A percentile compares a stretch with the other conserved stretches of the same genome.
These are phyloP conservation scores for Rhodocollybia butyracea DNA, from an alignment of 768 basidiomycete genomes.

Conservation along the genomic window DNA sequence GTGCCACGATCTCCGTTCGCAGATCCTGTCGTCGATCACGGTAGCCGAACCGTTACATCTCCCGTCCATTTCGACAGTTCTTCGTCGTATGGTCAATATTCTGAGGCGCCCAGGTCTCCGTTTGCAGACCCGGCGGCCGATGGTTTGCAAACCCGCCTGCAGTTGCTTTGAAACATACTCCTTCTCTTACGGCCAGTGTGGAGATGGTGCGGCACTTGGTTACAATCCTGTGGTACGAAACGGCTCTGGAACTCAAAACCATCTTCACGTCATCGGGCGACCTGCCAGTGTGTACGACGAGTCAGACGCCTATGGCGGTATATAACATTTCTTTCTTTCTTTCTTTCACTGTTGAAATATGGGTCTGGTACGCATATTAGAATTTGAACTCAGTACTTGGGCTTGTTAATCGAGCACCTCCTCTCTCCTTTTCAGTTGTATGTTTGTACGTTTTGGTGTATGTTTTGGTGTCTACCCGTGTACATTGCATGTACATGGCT, in stretches of 20 bases:
- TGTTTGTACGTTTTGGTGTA: too few species aligned
- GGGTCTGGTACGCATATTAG: too few species aligned
- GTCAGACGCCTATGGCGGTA: constrained; percentile 51
- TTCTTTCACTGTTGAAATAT: too few species aligned
- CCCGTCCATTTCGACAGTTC: constrained; percentile 4
- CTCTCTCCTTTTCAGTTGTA: too few species aligned
- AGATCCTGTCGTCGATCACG: constrained; percentile 23
- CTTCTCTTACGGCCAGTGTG: neutral
- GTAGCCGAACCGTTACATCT: constrained; percentile 13
- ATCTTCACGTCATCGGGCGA: constrained; percentile 10
- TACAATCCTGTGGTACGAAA: neutral
- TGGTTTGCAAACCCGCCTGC: constrained; percentile 8
- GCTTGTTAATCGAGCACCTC: too few species aligned
- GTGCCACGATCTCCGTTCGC: constrained; percentile 28
- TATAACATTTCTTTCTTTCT: constrained; percentile 27
- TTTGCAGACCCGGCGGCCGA: too few species aligned
- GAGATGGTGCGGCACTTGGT: neutral
- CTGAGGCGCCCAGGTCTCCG: too few species aligned
- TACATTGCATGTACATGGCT: too few species aligned
- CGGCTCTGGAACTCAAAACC: neutral
- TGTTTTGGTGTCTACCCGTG: too few species aligned
- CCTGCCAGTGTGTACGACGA: constrained; percentile 46
- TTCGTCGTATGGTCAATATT: too few species aligned
- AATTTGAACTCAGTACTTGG: too few species aligned
- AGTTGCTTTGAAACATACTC: neutral